Evolutionary conservation across 495 filamentous ascomycete genomes (phyloP).

Genomic region (Aspergillus haitiensis): DNA sequence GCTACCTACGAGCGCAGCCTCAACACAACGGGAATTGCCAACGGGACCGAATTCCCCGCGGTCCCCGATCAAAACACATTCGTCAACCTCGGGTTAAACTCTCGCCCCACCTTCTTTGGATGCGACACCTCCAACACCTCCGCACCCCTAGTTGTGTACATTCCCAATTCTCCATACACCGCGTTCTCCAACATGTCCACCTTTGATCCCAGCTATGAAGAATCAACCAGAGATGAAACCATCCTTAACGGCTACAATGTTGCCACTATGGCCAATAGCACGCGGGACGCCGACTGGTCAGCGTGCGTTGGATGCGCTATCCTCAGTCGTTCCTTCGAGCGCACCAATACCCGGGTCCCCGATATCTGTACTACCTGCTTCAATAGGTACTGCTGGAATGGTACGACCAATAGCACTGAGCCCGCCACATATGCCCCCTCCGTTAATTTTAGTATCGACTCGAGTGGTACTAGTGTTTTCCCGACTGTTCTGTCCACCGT

Average conservation of each 20-base stretch:
- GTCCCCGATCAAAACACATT: constrained; percentile 86
- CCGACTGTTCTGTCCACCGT: constrained; percentile 25
- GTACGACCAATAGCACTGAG: constrained; percentile 33
- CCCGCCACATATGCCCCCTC: constrained; percentile 35
- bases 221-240: constrained; percentile 66
- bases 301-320: constrained; percentile 86
- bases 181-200: constrained; percentile 73
- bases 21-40: constrained; percentile 56
- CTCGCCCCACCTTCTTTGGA: constrained; percentile 87
- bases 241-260: constrained; percentile 82
- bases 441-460: not conserved
- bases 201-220: constrained; percentile 60
- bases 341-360: constrained; percentile 64
- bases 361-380: constrained; percentile 74
- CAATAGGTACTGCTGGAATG: constrained; percentile 73
- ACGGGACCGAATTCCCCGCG: constrained; percentile 80
- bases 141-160: constrained; percentile 78
- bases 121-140: constrained; percentile 68
- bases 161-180: constrained; percentile 85
- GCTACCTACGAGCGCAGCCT: constrained; percentile 78
- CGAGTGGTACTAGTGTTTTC: constrained; percentile 18
- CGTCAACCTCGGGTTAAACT: constrained; percentile 82
- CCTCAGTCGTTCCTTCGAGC: constrained; percentile 69
- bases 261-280: constrained; percentile 79
- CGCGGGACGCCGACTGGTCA: constrained; percentile 68